A percentile compares a stretch with the other conserved stretches of the same genome.
Conservation (phyloP, 1,284 basidiomycete genomes). For the Athelia sp. region DNA sequence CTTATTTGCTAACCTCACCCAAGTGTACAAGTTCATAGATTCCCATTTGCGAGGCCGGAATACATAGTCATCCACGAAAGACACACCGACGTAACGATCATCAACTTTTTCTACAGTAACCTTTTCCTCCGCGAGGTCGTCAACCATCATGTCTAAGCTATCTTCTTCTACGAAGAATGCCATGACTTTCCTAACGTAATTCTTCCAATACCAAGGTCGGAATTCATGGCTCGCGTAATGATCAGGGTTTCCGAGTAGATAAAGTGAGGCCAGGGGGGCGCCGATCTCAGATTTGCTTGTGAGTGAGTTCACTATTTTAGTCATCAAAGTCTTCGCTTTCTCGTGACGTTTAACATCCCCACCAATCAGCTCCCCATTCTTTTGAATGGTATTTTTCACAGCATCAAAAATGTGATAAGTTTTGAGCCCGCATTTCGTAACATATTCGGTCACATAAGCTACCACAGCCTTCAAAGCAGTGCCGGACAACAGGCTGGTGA, state of each 20-base stretch:
- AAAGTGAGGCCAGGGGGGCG: conserved; percentile 22
- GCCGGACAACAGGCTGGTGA: conserved; percentile 27
- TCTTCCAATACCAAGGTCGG: conserved; percentile 20
- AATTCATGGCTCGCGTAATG: conserved; percentile 25
- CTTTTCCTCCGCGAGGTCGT: too few species aligned
- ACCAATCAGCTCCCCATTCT: conserved; percentile 14
- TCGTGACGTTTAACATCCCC: conserved; percentile 8
- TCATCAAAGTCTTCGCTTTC: conserved; percentile 20
- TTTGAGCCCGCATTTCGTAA: conserved; percentile 30
- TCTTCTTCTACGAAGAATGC: too few species aligned
- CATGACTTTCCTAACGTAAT: conserved; percentile 7
- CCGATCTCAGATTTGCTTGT: conserved; percentile 25
- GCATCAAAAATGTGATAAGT: conserved; percentile 29
- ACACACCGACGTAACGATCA: background rate
- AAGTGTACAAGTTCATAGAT: conserved; percentile 18
- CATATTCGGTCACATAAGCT: conserved; percentile 34
- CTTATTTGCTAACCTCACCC: conserved; percentile 3
- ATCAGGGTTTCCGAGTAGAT: conserved; percentile 25
- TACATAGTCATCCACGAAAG: conserved; percentile 7
- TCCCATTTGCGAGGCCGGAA: conserved; percentile 11
- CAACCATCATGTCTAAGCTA: too few species aligned
- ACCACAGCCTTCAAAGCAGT: conserved; percentile 32
- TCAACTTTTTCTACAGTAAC: background rate
- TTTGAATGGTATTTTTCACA: conserved; percentile 19
- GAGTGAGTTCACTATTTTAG: conserved; percentile 23